Base-by-base conservation (phyloP, 202 grass and related monocot genomes). In the Panicum virgatum region DNA sequence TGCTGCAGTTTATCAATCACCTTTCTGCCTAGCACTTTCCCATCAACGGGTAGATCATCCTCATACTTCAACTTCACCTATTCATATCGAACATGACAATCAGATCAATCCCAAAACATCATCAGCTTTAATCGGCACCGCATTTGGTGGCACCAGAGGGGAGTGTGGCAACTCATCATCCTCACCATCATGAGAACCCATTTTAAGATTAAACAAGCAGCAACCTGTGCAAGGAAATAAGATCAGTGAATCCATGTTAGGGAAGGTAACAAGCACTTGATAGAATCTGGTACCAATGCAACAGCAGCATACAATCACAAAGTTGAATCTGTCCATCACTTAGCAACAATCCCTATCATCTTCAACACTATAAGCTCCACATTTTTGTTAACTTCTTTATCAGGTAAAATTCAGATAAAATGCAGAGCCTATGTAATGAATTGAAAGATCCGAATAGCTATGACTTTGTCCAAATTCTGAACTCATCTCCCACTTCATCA, bases 1-100 rank as follows among this genome's bases (percentile, higher is more conserved):
- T 94, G 90, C 79, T 94, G 88, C 50, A 97, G 73, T 60, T 93
- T 97, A 72, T 94, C 94, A 36, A 97, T 89, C 8, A 97, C 94
- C 60, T 86, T 97, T 78, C 94, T 86, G 4, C 94, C 88, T 6
- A 97, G 47, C 37, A 88, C 92, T 78, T 92, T 97, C n/a, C 88
- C 84, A 4, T 97, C 92, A 66, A 86, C 92, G 0, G 86, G 92
- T 13, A 22, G 59, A 65, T 88, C 92, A 86, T 97, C 94, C 72
- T 94, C 90, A 73, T 94, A 97, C 79, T 97, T 97, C 3, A 97
- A 50, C 19, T 77, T 77, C 72, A 97, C 92, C 90, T 97, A 72
- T 38, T 69, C 48, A 86, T 53, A 73, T 25, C 39, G 15, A 53
- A 72, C 30, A 65, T 2, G 43, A 51, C 20, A 18, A 73, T 54